These are phyloP conservation scores for Suhomyces vadensis DNA, from an alignment of 805 yeast species.

Conservation along the genomic window DNA sequence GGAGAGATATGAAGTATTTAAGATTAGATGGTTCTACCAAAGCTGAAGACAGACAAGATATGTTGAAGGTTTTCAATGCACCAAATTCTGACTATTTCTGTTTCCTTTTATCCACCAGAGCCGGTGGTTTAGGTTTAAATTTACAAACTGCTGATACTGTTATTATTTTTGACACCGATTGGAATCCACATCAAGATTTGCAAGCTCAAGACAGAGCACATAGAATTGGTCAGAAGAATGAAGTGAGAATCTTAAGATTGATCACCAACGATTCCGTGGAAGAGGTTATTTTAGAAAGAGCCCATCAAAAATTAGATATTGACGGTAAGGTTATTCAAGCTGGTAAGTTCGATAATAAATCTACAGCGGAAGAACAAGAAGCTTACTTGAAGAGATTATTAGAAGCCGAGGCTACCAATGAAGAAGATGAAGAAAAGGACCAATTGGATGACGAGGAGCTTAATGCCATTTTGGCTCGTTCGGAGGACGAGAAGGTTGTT, in stretches of 20 bases:
- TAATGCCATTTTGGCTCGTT: slow-evolving; percentile 70
- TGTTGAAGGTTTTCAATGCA: slow-evolving; percentile 74
- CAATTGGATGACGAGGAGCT: slow-evolving; percentile 68
- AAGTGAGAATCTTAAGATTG: slow-evolving; percentile 76
- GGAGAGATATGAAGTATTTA: slow-evolving; percentile 65
- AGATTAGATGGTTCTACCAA: slow-evolving; percentile 82
- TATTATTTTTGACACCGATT: slow-evolving; percentile 82
- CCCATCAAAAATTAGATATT: slow-evolving; percentile 78
- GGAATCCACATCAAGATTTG: slow-evolving; percentile 91
- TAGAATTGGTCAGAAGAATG: slow-evolving; percentile 87
- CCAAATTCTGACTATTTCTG: slow-evolving; percentile 77
- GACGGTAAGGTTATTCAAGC: slow-evolving; percentile 91
- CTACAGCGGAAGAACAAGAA: slow-evolving; percentile 86
- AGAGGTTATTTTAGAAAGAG: slow-evolving; percentile 79
- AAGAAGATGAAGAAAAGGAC: slow-evolving; percentile 54
- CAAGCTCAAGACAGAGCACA: slow-evolving; percentile 92
- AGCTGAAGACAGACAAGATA: slow-evolving; percentile 77
- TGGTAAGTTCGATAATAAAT: slow-evolving; percentile 85
- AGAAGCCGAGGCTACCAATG: slow-evolving; percentile 65
- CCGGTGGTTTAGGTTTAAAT: slow-evolving; percentile 86
- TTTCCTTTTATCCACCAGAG: slow-evolving; percentile 78
- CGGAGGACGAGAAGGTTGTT: slow-evolving; percentile 56
- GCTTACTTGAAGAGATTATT: slow-evolving; percentile 68
- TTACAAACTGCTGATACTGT: slow-evolving; percentile 88
- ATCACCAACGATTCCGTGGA: slow-evolving; percentile 83